A percentile compares a stretch with the other conserved stretches of the same genome.
phyloP scores from a whole-genome alignment of 768 basidiomycete genomes.

The Tulasnella sp. region DNA sequence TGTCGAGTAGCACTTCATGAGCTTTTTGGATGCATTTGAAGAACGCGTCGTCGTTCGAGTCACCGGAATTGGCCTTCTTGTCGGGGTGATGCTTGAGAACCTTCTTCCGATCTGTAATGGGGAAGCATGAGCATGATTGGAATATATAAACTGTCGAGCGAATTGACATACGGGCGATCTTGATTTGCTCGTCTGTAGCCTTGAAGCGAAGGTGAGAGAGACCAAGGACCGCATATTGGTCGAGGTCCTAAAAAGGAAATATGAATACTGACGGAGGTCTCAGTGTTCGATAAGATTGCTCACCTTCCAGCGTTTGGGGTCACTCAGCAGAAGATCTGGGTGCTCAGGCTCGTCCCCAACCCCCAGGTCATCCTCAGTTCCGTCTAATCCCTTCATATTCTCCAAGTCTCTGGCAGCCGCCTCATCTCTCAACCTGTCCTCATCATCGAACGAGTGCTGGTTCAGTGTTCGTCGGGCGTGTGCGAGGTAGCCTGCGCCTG shows the following conservation, averaged over 20 bases:
- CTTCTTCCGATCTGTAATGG: constrained; percentile 81
- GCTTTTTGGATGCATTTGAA: constrained; percentile 99
- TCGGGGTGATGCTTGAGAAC: constrained; percentile 98
- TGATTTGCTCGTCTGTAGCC: constrained; percentile 87
- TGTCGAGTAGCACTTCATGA: constrained; percentile 81
- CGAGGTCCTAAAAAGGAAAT: constrained; percentile 64
- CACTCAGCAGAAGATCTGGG: constrained; percentile 54
- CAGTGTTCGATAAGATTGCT: constrained; percentile 16
- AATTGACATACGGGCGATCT: constrained; percentile 75
- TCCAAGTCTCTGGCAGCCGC: constrained; percentile 35
- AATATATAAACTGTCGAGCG: background rate
- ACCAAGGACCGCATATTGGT: constrained; percentile 94
- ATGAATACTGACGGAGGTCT: background rate
- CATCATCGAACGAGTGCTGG: constrained; percentile 68
- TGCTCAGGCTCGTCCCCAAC: constrained; percentile 86
- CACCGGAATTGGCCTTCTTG: constrained; percentile 78
- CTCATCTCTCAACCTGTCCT: constrained; percentile 57
- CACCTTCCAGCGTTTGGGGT: constrained; percentile 99
- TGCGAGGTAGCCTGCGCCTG: constrained; percentile 78
- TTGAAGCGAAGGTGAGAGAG: constrained; percentile 80
- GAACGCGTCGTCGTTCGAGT: constrained; percentile 93
- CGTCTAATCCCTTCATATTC: constrained; percentile 34
- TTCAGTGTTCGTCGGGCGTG: constrained; percentile 68
- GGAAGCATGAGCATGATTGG: background rate
- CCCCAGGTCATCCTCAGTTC: constrained; percentile 71